Evolutionary conservation across 1,139 yeast genomes (phyloP), one percentile per base, ranked within the genome.

Genomic region (Candida glucosophila): DNA sequence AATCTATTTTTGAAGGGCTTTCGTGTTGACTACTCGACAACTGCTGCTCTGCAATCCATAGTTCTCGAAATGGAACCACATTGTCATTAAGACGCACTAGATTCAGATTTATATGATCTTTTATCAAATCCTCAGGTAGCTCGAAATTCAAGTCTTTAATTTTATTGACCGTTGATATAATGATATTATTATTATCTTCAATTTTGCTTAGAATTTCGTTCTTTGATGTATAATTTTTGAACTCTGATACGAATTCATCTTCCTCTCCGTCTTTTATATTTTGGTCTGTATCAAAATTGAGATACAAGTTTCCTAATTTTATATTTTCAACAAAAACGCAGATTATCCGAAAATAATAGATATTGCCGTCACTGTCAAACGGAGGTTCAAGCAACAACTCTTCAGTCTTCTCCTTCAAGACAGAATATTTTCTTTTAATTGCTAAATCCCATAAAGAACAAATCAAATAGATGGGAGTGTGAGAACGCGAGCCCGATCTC

Each of bases 301-400:
- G 18, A 16, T 16, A 16, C 18, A 16, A 16, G 18, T 8, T 8
- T 16, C n/a, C 18, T n/a, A 47, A 30, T 11, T 35, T 19, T 6
- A 32, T 30, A 18, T 39, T 43, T 19, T 42, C 43, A 23, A 33
- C 35, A 11, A 61, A 34, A 23, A 42, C 34, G 30, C 65, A 53
- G 13, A 59, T 32, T 5, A 50, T 50, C 29, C 47, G 30, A 14
- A 64, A 37, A 31, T 50, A 63, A 29, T 58, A 55, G 24, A 58
- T 51, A 0, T 51, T 46, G 0, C 75, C 74, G 26, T 68, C 68
- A 6, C 43, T 46, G 31, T 53, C 55, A 37, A 54, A 67, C 0
- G 75, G 74, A 1, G 66, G 67, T 29, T 53, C 58, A 20, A 67
- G 47, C 17, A 67, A 35, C 24, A 67, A 37, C 22, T 61, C 69